Evolutionary conservation across 2,329 filamentous ascomycete genomes (phyloP), one percentile per base, ranked within the genome.

Genomic region (Penicillium hordei): DNA sequence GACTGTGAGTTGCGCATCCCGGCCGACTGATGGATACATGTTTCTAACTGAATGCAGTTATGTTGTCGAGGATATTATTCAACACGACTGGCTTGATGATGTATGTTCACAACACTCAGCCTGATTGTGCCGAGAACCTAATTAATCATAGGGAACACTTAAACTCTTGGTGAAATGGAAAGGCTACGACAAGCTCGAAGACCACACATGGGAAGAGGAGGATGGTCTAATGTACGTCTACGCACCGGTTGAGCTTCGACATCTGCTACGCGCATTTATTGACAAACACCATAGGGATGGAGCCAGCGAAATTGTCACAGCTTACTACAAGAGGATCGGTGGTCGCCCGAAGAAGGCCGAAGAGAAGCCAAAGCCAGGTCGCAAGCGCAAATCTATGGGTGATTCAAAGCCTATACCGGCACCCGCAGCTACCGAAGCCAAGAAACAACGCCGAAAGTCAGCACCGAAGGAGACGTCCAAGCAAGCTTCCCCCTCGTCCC

Each of bases 131-230:
- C 21, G 44, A 45, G 38, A 29, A 19, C 57, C 65, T 72, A 52
- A 69, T 51, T n/a, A 51, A 55, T 13, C 52, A 42, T 42, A 79
- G 76, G 72, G 72, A 34, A 66, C 65, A 19, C 66, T 80, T 25
- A 57, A 73, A 36, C 72, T 79, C 21, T 61, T 71, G 8, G 77
- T 81, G 31, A 81, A 81, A 63, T 81, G 79, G 79, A 75, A 76
- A 60, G 78, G 76, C 5, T 81, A 79, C 52, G 71, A 76, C 2
- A 66, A 76, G 6, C 70, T 72, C 2, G 61, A 66, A n/a, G 78
- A 81, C 46, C 70, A 73, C 52, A 81, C 79, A 2, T 66, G 74
- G 65, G 79, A 81, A 57, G 77, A 78, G 1, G 78, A 81, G 63
- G 72, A 75, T 7, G 76, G 78, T 46, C 65, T 79, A 5, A 48